These are phyloP conservation scores for Calonectria multiphialidica DNA, from an alignment of 2,329 filamentous ascomycete species.

Conservation along the genomic window DNA sequence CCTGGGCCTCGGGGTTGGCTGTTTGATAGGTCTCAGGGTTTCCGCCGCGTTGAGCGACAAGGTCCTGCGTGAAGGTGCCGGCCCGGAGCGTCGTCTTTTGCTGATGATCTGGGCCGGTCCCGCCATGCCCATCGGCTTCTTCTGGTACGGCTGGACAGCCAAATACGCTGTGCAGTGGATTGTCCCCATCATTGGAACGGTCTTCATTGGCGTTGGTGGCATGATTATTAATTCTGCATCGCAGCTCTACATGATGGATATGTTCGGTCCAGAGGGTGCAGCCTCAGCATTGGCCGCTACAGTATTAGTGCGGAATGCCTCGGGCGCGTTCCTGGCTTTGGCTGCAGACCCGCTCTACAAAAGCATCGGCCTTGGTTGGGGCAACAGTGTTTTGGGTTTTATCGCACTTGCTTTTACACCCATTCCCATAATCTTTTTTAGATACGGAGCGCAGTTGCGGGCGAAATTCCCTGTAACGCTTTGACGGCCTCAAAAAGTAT, in stretches of 20 bases:
- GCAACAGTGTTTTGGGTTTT: constrained; percentile 32
- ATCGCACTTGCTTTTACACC: constrained; percentile 32
- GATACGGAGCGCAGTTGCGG: constrained; percentile 27
- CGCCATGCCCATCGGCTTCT: constrained; percentile 65
- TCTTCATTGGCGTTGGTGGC: constrained; percentile 58
- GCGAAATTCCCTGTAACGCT: constrained; percentile 26
- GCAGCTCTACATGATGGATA: constrained; percentile 42
- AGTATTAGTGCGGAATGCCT: constrained; percentile 48
- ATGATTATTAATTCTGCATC: constrained; percentile 49
- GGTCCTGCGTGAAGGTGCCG: constrained; percentile 9
- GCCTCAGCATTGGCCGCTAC: constrained; percentile 41
- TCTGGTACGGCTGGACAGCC: constrained; percentile 71
- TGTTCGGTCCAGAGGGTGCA: constrained; percentile 36
- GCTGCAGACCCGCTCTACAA: constrained; percentile 25
- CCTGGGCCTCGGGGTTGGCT: constrained; percentile 57
- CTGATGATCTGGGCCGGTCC: constrained; percentile 67
- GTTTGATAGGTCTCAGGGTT: constrained; percentile 39
- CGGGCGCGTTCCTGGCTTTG: constrained; percentile 32
- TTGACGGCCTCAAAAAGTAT: background rate
- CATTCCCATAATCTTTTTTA: constrained; percentile 31
- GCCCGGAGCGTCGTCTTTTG: constrained; percentile 63
- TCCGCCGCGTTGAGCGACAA: constrained; percentile 33
- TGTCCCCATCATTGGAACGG: constrained; percentile 65
- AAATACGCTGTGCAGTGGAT: constrained; percentile 67
- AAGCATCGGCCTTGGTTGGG: constrained; percentile 29